Evolutionary conservation across 306 rosid genomes (phyloP), one percentile per base, ranked within the genome.

Genomic region (Pterocarpus macrocarpus): DNA sequence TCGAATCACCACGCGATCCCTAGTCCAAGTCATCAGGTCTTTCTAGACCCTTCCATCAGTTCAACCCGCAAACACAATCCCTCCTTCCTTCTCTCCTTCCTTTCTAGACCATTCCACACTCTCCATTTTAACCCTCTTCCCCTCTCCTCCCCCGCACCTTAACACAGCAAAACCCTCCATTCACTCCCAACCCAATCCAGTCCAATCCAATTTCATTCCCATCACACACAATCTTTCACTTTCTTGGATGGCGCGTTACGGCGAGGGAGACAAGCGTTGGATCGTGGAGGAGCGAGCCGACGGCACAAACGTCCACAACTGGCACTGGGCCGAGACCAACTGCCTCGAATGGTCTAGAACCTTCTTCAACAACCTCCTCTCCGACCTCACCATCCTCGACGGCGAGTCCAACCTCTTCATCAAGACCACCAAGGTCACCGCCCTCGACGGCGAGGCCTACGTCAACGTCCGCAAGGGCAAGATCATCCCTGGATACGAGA

Each of bases 231-330:
- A 9, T 47, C 53, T 8, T 9, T 47, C 53, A 11, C 53, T 47
- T 10, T 8, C 53, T 47, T 36, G 1, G 43, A 94, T 95, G 99
- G 99, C 99, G 0, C 89, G 80, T 71, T 89, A 79, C 86, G 99
- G 99, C 69, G 99, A 95, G 75, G 99, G 99, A 49, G 98, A 93
- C 89, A 92, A 89, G 83, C 94, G 99, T 0, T 95, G 99, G 99
- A 95, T 95, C 91, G 99, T 95, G 6, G 97, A 90, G 39, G 99
- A 95, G 32, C 81, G 99, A 5, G 73, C 97, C 3, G 99, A 95
- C 81, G 99, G 99, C 6, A 88, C 99, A 22, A 95, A 95, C 82
- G 98, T 95, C 52, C 98, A 95, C 83, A 95, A 95, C 87, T 95
- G 99, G 99, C 99, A 95, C 88, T 95, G 99, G 99, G 49, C 98